Evolutionary conservation across 768 basidiomycete genomes (phyloP).

Genomic region (Mycena epipterygia): DNA sequence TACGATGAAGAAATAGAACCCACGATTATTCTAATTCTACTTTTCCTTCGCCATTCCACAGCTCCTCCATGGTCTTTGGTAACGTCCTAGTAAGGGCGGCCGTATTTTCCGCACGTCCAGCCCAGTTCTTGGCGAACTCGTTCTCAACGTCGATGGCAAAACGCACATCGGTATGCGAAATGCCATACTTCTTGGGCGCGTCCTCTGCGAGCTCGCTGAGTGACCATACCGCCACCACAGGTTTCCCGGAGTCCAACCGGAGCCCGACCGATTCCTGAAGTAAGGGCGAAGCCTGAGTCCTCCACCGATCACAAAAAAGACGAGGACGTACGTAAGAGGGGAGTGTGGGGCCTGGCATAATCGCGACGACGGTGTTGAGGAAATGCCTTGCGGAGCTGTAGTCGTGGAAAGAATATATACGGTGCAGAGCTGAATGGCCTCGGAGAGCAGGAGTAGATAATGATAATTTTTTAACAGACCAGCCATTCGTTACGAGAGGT

Average conservation of each 20-base stretch:
- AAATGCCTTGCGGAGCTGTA: background rate
- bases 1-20: too few species aligned
- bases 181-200: background rate
- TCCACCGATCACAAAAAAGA: background rate
- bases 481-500: background rate
- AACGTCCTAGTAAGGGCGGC: background rate
- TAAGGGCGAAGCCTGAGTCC: too few species aligned
- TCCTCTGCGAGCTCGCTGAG: background rate
- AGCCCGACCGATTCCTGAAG: background rate
- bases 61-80: background rate
- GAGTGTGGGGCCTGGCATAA: background rate
- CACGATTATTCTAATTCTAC: too few species aligned
- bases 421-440: background rate
- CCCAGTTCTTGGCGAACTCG: background rate
- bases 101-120: background rate
- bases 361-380: background rate
- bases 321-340: background rate
- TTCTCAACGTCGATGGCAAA: background rate
- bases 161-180: background rate
- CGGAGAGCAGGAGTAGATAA: too few species aligned
- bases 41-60: too few species aligned
- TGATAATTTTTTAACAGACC: background rate
- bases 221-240: background rate
- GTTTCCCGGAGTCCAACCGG: background rate
- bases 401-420: background rate